Conservation (phyloP, 2,329 filamentous ascomycete genomes). For the Hypocreales sp. region DNA sequence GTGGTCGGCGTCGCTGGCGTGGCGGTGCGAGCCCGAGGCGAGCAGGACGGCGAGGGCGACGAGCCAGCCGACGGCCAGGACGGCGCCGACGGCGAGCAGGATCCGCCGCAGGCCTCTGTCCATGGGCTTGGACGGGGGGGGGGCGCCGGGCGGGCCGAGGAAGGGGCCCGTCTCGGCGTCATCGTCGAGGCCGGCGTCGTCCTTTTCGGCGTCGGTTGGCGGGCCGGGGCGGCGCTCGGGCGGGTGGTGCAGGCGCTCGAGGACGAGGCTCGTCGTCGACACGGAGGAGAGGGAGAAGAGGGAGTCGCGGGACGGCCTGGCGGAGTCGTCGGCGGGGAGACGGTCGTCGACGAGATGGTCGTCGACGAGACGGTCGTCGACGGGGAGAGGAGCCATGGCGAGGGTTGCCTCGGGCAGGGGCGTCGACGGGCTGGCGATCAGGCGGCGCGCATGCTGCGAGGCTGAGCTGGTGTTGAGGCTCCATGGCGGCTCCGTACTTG, state of each 20-base stretch:
- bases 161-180: slow-evolving; percentile 39
- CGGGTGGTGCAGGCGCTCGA: slow-evolving; percentile 55
- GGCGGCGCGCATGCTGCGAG: not conserved
- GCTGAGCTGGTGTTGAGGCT: too few relatives aligned
- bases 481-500: too few relatives aligned
- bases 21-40: slow-evolving; percentile 47
- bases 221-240: slow-evolving; percentile 4
- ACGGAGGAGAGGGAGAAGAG: slow-evolving; percentile 53
- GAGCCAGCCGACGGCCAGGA: slow-evolving; percentile 54
- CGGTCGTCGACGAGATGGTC: too few relatives aligned
- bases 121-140: slow-evolving; percentile 34
- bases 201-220: slow-evolving; percentile 17
- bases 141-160: slow-evolving; percentile 21
- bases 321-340: too few relatives aligned
- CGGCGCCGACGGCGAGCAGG: slow-evolving; percentile 41
- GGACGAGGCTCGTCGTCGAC: slow-evolving; percentile 72
- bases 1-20: slow-evolving; percentile 45
- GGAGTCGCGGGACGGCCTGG: slow-evolving; percentile 16
- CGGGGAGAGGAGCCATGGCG: not conserved
- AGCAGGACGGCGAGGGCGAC: slow-evolving; percentile 53
- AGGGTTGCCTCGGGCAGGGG: not conserved
- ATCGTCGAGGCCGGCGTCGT: slow-evolving; percentile 12
- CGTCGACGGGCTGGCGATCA: not conserved
- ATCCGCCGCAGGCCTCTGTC: slow-evolving; percentile 49
- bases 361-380: too few relatives aligned